Percentiles rank a stretch among this genome's conserved stretches.
phyloP scores from a whole-genome alignment of 768 basidiomycete genomes.

The Mycena belliarum region DNA sequence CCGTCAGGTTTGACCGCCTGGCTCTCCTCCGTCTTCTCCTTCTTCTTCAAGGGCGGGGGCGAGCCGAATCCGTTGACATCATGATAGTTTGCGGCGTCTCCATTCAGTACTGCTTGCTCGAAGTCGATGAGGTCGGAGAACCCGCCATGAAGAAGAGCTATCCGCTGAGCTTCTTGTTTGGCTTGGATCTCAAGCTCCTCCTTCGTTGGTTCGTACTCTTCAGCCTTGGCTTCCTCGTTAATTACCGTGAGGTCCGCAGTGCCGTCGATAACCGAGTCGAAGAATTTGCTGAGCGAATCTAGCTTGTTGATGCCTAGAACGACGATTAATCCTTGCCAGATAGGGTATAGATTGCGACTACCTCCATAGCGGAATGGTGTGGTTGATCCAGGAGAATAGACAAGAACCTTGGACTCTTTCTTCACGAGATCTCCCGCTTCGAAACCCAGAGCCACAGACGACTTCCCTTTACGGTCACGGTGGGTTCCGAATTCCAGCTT shows the following conservation, averaged over 20 bases:
- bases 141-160: constrained; percentile 53
- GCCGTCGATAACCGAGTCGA: constrained; percentile 70
- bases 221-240: constrained; percentile 41
- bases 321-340: background rate
- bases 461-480: constrained; percentile 64
- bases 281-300: constrained; percentile 73
- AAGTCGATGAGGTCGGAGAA: constrained; percentile 53
- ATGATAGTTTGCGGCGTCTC: constrained; percentile 45
- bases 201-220: constrained; percentile 42
- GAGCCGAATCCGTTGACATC: constrained; percentile 40
- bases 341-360: constrained; percentile 26
- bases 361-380: constrained; percentile 69
- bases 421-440: constrained; percentile 44
- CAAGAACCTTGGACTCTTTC: constrained; percentile 65
- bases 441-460: constrained; percentile 59
- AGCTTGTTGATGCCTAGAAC: constrained; percentile 66
- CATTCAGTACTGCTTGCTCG: constrained; percentile 46
- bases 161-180: constrained; percentile 54
- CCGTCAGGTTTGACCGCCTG: background rate
- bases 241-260: constrained; percentile 53
- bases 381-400: constrained; percentile 65
- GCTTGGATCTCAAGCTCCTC: constrained; percentile 49
- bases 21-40: constrained; percentile 18
- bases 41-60: constrained; percentile 34
- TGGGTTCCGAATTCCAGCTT: constrained; percentile 63